phyloP scores from a whole-genome alignment of 2,329 filamentous ascomycete species.

The Aspergillus luchuensis region DNA sequence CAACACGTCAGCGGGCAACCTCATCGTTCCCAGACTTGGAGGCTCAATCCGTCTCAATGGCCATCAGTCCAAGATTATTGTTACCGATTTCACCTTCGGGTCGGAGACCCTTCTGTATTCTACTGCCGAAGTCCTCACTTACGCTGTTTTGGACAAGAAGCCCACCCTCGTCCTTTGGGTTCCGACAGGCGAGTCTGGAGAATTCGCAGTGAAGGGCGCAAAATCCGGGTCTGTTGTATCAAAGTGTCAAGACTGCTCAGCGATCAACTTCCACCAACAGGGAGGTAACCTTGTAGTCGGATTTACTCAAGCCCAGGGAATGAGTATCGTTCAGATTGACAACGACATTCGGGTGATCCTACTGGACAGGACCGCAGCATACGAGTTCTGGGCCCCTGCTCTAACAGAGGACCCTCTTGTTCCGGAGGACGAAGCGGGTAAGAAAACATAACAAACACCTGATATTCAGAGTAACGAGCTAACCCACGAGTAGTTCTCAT shows the following conservation, averaged over 20 bases:
- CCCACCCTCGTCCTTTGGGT: constrained; percentile 56
- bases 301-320: constrained; percentile 54
- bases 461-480: background rate
- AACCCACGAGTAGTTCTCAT: constrained; percentile 47
- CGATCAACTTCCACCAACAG: constrained; percentile 47
- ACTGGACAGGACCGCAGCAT: constrained; percentile 57
- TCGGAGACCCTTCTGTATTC: constrained; percentile 56
- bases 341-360: constrained; percentile 55
- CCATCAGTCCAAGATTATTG: constrained; percentile 63
- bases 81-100: constrained; percentile 61
- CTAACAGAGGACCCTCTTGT: constrained; percentile 52
- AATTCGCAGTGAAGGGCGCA: constrained; percentile 53
- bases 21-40: constrained; percentile 57
- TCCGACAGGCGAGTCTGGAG: constrained; percentile 56
- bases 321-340: constrained; percentile 50
- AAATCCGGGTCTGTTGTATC: constrained; percentile 41
- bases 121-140: constrained; percentile 58
- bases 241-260: constrained; percentile 45
- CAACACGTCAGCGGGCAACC: constrained; percentile 57
- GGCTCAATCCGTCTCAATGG: constrained; percentile 58
- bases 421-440: constrained; percentile 50
- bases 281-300: constrained; percentile 47
- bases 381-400: constrained; percentile 59
- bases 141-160: constrained; percentile 51
- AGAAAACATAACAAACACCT: constrained; percentile 4